These are phyloP conservation scores for Taxillus chinensis DNA, from an alignment of 164 flowering plant genomes.

Conservation along the genomic window DNA sequence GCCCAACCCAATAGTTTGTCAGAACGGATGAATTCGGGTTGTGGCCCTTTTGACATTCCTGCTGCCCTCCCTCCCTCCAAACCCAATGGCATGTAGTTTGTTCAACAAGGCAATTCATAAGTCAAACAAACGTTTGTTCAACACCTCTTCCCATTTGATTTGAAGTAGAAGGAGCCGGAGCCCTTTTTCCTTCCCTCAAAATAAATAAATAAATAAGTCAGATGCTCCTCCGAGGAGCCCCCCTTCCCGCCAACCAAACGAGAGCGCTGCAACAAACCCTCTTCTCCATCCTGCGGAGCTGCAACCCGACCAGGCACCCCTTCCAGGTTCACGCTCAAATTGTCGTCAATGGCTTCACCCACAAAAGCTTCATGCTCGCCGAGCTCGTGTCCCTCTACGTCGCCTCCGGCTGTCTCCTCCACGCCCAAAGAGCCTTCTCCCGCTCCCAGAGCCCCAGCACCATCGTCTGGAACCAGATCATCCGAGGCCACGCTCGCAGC, in stretches of 20 bases:
- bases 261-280: constrained; percentile 33
- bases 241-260: constrained; percentile 16
- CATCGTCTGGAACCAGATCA: constrained; percentile 51
- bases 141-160: no score
- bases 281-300: constrained; percentile 22
- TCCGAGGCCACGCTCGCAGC: constrained; percentile 32
- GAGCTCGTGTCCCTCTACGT: constrained; percentile 35
- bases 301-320: constrained; percentile 19
- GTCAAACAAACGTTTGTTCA: no score
- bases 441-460: constrained; percentile 29
- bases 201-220: not conserved
- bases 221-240: constrained; percentile 12
- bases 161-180: no score
- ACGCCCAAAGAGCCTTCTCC: constrained; percentile 27
- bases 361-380: constrained; percentile 40
- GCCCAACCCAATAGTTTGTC: no score
- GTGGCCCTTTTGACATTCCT: no score
- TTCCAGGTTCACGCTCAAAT: constrained; percentile 42
- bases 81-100: no score
- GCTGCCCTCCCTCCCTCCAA: no score
- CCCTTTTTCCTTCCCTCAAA: no score
- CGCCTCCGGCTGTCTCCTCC: constrained; percentile 18
- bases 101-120: no score
- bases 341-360: constrained; percentile 35
- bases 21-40: no score